phyloP scores from a whole-genome alignment of 345 rosid species.

The Physaria fendleri region DNA sequence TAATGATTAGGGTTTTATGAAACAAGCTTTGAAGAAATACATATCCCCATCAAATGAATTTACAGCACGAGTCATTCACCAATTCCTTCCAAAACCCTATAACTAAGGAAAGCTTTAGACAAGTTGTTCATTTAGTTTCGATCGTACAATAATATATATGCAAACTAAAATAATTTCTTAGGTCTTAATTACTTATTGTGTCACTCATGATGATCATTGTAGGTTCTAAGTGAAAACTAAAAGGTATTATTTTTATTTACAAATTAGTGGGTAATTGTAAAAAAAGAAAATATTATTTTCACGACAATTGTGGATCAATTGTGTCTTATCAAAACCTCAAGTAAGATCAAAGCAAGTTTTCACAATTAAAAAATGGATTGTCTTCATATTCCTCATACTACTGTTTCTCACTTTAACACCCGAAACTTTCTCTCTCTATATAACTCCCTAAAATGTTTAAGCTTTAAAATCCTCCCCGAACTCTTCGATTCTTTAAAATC shows the following conservation, averaged over 20 bases:
- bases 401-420: no score
- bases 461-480: no score
- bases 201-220: slow-evolving; percentile 21
- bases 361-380: no score
- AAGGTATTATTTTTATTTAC: slow-evolving; percentile 15
- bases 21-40: slow-evolving; percentile 17
- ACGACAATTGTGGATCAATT: no score
- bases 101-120: slow-evolving; percentile 9
- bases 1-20: slow-evolving; percentile 35
- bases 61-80: slow-evolving; percentile 19
- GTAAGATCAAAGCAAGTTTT: no score
- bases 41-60: slow-evolving; percentile 15
- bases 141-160: background rate
- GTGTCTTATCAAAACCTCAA: no score
- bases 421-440: no score
- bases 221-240: slow-evolving; percentile 10
- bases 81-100: slow-evolving; percentile 18
- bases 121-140: slow-evolving; percentile 16
- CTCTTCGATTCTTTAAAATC: no score
- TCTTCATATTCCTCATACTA: no score
- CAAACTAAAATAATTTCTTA: background rate
- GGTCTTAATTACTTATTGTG: slow-evolving; percentile 17
- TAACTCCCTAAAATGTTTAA: no score
- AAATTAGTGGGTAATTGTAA: slow-evolving; percentile 12
- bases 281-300: no score